Percentiles rank a stretch among this genome's conserved stretches.
Conservation (phyloP, 345 rosid genomes). For the Ceriops decandra region DNA sequence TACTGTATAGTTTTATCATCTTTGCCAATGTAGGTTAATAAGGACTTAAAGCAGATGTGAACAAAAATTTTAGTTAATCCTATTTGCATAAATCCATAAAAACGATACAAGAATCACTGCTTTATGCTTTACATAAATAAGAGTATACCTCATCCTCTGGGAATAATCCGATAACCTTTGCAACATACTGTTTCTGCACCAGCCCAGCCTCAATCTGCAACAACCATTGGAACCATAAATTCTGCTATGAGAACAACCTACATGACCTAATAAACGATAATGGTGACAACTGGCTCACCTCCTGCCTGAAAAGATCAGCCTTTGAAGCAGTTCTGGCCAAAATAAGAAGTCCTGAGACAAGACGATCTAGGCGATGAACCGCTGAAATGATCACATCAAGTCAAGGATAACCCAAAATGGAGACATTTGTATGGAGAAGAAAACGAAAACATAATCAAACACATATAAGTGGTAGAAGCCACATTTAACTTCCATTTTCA, state of each 20-base stretch:
- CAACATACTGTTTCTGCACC: conserved; percentile 1
- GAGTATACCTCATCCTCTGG: neutral
- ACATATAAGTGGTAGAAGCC: neutral
- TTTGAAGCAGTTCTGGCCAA: conserved; percentile 76
- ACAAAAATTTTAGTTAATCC: too few relatives aligned
- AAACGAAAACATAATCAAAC: neutral
- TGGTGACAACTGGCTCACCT: conserved; percentile 38
- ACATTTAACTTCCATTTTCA: too few relatives aligned
- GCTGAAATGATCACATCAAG: conserved; percentile 50
- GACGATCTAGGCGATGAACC: conserved; percentile 77
- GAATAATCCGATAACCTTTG: neutral
- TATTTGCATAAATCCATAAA: too few relatives aligned
- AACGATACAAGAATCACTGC: too few relatives aligned
- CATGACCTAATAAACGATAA: neutral
- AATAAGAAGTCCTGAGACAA: conserved; percentile 90
- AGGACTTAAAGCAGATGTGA: too few relatives aligned
- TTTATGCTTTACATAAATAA: neutral
- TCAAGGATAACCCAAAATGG: conserved; percentile 20
- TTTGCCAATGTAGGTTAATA: too few relatives aligned
- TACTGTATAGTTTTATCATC: too few relatives aligned
- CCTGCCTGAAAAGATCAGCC: conserved; percentile 83
- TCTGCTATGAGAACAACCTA: too few relatives aligned
- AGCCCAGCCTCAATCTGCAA: conserved; percentile 1
- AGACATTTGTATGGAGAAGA: neutral
- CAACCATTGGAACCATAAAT: too few relatives aligned